Evolutionary conservation across 345 rosid species (phyloP).

Genomic region (Eucalyptus cladocalyx): DNA sequence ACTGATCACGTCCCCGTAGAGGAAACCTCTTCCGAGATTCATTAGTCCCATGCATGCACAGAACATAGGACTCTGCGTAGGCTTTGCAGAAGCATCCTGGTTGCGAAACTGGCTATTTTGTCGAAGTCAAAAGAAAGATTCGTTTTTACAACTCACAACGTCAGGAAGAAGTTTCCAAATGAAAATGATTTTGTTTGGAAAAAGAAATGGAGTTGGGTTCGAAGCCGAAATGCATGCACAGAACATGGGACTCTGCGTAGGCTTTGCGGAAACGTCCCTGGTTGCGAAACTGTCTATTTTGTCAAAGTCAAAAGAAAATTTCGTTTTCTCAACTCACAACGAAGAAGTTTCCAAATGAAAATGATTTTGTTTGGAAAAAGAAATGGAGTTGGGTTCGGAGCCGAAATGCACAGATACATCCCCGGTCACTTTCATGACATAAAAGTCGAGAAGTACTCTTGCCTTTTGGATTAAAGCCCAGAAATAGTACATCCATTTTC

Average conservation of each 20-base stretch:
- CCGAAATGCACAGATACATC: not conserved
- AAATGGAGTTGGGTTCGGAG: no score
- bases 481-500: not conserved
- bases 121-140: not conserved
- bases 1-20: no score
- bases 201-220: no score
- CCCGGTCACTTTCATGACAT: not conserved
- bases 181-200: not conserved
- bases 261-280: not conserved
- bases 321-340: not conserved
- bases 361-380: not conserved
- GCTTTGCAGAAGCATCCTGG: not conserved
- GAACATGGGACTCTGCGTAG: not conserved
- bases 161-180: not conserved
- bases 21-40: not conserved
- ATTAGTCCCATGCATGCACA: not conserved
- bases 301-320: not conserved
- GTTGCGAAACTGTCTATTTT: not conserved
- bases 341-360: not conserved
- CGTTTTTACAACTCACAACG: not conserved
- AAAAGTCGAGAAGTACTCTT: not conserved
- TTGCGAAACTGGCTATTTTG: not conserved
- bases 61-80: not conserved
- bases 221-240: no score
- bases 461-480: not conserved